These are phyloP conservation scores for Mycotypha africana DNA, from an alignment of 371 early-diverging fungal species.

Conservation along the genomic window DNA sequence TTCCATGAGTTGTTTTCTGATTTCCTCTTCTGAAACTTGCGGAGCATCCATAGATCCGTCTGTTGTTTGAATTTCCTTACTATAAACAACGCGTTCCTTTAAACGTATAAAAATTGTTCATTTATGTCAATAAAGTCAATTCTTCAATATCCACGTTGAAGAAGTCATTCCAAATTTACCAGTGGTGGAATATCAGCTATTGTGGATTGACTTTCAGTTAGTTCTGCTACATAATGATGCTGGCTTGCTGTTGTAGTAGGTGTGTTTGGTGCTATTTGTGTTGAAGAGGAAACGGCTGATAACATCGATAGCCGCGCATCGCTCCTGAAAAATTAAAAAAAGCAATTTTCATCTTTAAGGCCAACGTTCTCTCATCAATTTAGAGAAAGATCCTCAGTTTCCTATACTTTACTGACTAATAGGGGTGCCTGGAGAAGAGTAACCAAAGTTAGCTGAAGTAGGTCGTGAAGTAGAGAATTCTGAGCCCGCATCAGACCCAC, in stretches of 20 bases:
- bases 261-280: slow-evolving; percentile 12
- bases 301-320: slow-evolving; percentile 22
- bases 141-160: too few species aligned
- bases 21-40: slow-evolving; percentile 53
- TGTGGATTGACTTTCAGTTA: slow-evolving; percentile 60
- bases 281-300: slow-evolving; percentile 23
- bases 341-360: neutral
- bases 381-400: too few species aligned
- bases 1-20: slow-evolving; percentile 52
- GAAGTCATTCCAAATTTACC: slow-evolving; percentile 30
- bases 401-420: slow-evolving; percentile 43
- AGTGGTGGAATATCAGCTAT: slow-evolving; percentile 81
- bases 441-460: slow-evolving; percentile 35
- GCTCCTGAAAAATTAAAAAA: neutral
- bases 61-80: slow-evolving; percentile 86
- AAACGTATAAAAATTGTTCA: neutral
- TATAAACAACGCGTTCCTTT: slow-evolving; percentile 88
- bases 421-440: slow-evolving; percentile 41
- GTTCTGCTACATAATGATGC: slow-evolving; percentile 49
- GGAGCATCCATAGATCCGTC: slow-evolving; percentile 59
- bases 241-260: slow-evolving; percentile 14
- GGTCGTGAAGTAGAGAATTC: slow-evolving; percentile 41
- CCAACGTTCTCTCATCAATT: too few species aligned
- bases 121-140: neutral
- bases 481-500: slow-evolving; percentile 51